phyloP scores from a whole-genome alignment of 768 basidiomycete species.

The Pisolithus sp. region DNA sequence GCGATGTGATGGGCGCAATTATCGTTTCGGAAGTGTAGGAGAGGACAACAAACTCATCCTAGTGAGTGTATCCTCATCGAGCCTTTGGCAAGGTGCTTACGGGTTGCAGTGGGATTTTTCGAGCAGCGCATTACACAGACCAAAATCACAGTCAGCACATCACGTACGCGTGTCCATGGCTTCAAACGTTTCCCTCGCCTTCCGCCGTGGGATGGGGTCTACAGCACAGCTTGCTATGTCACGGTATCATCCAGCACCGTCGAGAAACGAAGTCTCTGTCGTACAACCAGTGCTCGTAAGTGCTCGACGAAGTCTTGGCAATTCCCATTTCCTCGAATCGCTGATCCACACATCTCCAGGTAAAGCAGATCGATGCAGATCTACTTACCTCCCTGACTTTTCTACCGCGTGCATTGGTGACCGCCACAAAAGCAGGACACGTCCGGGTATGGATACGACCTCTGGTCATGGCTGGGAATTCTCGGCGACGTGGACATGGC shows the following conservation, averaged over 20 bases:
- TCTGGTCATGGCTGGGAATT: slow-evolving; percentile 35
- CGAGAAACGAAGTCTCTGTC: slow-evolving; percentile 82
- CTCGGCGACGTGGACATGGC: slow-evolving; percentile 23
- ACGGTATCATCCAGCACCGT: slow-evolving; percentile 83
- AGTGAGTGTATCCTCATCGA: slow-evolving; percentile 36
- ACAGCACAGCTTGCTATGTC: slow-evolving; percentile 47
- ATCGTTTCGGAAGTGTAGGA: slow-evolving; percentile 92
- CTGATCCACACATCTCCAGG: slow-evolving; percentile 32
- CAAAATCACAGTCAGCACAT: slow-evolving; percentile 66
- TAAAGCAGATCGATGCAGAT: slow-evolving; percentile 78
- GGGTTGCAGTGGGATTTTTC: slow-evolving; percentile 84
- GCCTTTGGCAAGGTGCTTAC: slow-evolving; percentile 2
- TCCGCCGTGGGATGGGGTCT: slow-evolving; percentile 54
- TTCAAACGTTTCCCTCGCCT: slow-evolving; percentile 68
- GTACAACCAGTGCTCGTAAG: slow-evolving; percentile 85
- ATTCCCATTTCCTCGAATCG: neutral
- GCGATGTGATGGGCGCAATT: slow-evolving; percentile 82
- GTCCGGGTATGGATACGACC: slow-evolving; percentile 85
- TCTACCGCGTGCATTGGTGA: slow-evolving; percentile 72
- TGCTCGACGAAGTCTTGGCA: slow-evolving; percentile 4
- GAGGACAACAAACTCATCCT: slow-evolving; percentile 94
- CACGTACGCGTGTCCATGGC: slow-evolving; percentile 74
- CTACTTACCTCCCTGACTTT: slow-evolving; percentile 70
- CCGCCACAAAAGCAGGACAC: slow-evolving; percentile 68
- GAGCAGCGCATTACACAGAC: slow-evolving; percentile 82